phyloP scores from a whole-genome alignment of 768 basidiomycete species.

The Cytidiella melzeri region DNA sequence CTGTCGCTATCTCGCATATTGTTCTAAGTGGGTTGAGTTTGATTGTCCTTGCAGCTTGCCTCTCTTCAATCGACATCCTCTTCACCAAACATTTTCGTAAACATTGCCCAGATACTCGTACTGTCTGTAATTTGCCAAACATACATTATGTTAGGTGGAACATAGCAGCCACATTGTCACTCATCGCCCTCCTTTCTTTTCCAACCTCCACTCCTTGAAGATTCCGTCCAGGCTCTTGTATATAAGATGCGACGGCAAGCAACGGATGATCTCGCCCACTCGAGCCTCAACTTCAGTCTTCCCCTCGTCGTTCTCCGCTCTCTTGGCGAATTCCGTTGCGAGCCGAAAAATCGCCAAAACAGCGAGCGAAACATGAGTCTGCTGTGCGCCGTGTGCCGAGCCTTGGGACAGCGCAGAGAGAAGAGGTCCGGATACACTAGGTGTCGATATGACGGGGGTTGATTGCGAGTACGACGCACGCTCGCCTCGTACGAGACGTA shows the following conservation, averaged over 20 bases:
- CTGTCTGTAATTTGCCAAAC: not conserved
- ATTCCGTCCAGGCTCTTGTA: slow-evolving; percentile 92
- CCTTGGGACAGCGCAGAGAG: slow-evolving; percentile 65
- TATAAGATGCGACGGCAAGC: slow-evolving; percentile 79
- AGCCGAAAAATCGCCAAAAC: slow-evolving; percentile 89
- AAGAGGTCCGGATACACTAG: slow-evolving; percentile 62
- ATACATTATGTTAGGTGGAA: not conserved
- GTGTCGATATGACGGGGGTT: slow-evolving; percentile 53
- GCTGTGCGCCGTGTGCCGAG: slow-evolving; percentile 78
- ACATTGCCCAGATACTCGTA: no score
- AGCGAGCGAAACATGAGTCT: slow-evolving; percentile 92
- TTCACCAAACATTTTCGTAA: no score
- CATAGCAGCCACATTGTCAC: slow-evolving; percentile 14
- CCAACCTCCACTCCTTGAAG: slow-evolving; percentile 87
- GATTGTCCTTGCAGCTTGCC: no score
- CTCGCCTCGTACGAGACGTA: slow-evolving; percentile 88
- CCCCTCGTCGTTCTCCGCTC: slow-evolving; percentile 59
- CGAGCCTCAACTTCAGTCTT: slow-evolving; percentile 68
- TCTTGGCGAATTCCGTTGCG: slow-evolving; percentile 74
- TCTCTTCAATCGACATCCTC: no score
- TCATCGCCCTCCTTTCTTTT: slow-evolving; percentile 62
- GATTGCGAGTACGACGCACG: slow-evolving; percentile 68
- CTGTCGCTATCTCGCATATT: not conserved
- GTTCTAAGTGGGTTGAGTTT: no score
- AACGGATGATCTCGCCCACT: slow-evolving; percentile 85